Base-by-base conservation (phyloP, 1,139 yeast genomes). In the Blastobotrys buckinghamii region DNA sequence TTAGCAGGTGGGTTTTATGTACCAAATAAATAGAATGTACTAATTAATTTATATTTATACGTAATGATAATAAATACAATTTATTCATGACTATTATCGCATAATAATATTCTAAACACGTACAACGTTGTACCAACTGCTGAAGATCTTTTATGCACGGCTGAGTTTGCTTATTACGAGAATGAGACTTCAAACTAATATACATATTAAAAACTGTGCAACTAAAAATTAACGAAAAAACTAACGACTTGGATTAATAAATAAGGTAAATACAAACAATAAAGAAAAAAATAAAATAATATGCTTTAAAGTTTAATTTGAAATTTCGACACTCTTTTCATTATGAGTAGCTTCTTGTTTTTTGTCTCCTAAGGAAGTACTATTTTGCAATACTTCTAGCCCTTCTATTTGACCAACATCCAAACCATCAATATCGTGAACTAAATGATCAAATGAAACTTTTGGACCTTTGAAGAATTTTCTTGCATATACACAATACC, bases 351-450 rank as follows among this genome's bases (percentile, higher is more conserved):
- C 4, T 5, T 32, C 7, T 17, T 32, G 6, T 17, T 32, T 15
- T 17, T 32, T 7, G 6, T 32, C 35, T 32, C 7, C 24, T 5
- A 7, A 22, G 7, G 24, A 22, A 22, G 24, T 7, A 22, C n/a
- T n/a, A n/a, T n/a, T n/a, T n/a, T 22, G 24, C 4, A 17, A 6
- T 5, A 8, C 20, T 12, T 38, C 41, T 13, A 29, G 9, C 3
- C 32, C 32, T 29, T 29, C 32, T 6, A 29, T 12, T 10, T 29
- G 12, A 3, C n/a, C 12, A 29, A 39, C 33, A 39, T 39, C 29
- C 17, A 22, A 20, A 12, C 42, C 42, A 26, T 39, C 43, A 19
- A 15, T 39, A 20, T 41, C 44, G 13, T 29, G 37, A 7, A 41
- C 27, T 7, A 30, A 8, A 41, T 41, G 44, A 7, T 30, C 37